Percentiles rank a stretch among this genome's conserved stretches.
Evolutionary conservation across 768 basidiomycete genomes (phyloP).

Genomic region (Phanerochaete sordida): DNA sequence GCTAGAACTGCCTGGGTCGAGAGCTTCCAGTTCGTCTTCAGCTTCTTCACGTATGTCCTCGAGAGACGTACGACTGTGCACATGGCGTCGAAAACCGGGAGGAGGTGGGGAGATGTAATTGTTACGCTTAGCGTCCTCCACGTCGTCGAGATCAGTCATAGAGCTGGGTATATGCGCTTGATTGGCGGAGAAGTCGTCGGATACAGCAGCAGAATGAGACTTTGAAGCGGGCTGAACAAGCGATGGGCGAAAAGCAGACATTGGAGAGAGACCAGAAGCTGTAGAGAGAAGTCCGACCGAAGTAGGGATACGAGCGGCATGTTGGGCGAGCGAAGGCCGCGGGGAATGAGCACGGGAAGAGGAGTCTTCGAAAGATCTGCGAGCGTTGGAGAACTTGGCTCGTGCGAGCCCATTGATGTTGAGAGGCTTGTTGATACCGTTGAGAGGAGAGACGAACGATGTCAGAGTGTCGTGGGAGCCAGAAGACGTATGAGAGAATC

Average conservation of each 20-base stretch:
- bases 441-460: background rate
- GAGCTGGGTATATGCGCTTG: slow-evolving; percentile 23
- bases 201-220: slow-evolving; percentile 1
- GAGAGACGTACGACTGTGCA: slow-evolving; percentile 16
- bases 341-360: slow-evolving; percentile 6
- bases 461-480: background rate
- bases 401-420: slow-evolving; percentile 19
- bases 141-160: background rate
- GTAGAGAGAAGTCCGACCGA: slow-evolving; percentile 16
- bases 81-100: background rate
- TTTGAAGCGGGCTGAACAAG: slow-evolving; percentile 1
- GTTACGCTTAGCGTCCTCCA: background rate
- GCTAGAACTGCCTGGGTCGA: too few species aligned
- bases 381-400: slow-evolving; percentile 10
- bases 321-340: slow-evolving; percentile 7
- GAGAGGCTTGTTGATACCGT: slow-evolving; percentile 20
- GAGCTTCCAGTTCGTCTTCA: slow-evolving; percentile 1
- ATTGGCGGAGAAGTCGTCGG: slow-evolving; percentile 17
- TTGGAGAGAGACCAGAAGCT: background rate
- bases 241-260: background rate
- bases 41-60: slow-evolving; percentile 19
- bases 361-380: slow-evolving; percentile 14
- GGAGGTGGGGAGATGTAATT: background rate
- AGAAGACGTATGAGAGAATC: background rate
- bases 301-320: slow-evolving; percentile 6